Percentiles rank a stretch among this genome's conserved stretches.
These are phyloP conservation scores for Phytophthora ohioensis DNA, from an alignment of 352 stramenopile genomes.

Conservation along the genomic window DNA sequence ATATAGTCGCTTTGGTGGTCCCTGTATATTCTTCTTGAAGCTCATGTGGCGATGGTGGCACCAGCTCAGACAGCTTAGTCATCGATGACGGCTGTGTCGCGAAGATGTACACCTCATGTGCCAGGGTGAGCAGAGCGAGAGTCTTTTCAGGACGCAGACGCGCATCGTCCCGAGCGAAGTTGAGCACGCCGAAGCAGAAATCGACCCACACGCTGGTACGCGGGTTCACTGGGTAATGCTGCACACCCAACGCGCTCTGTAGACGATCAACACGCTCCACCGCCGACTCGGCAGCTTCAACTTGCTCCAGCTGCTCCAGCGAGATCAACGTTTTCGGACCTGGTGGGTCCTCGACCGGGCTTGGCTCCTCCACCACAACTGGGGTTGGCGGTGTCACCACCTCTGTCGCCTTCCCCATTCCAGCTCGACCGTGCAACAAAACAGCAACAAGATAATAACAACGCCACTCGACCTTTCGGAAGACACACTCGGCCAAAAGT, in stretches of 20 bases:
- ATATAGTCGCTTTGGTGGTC: conserved; percentile 1
- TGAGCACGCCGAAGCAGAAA: conserved; percentile 71
- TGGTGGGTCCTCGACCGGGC: conserved; percentile 15
- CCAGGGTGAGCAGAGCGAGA: conserved; percentile 56
- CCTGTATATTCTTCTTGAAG: not conserved
- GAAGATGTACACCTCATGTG: conserved; percentile 63
- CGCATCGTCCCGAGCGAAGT: conserved; percentile 66
- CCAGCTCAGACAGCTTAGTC: conserved; percentile 10
- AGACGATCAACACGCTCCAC: conserved; percentile 45
- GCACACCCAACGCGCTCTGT: conserved; percentile 50
- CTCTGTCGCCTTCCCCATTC: conserved; percentile 33
- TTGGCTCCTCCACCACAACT: conserved; percentile 25
- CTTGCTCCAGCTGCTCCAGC: conserved; percentile 40
- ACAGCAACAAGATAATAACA: not conserved
- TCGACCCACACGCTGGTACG: conserved; percentile 63
- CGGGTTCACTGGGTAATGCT: conserved; percentile 62
- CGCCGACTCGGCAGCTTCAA: conserved; percentile 34
- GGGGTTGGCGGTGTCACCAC: conserved; percentile 9
- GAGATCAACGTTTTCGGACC: conserved; percentile 39
- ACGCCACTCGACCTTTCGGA: conserved; percentile 33
- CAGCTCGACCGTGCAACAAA: not conserved
- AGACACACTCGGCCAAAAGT: conserved; percentile 26
- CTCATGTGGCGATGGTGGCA: conserved; percentile 11
- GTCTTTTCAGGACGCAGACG: conserved; percentile 44
- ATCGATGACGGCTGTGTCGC: conserved; percentile 41